These are phyloP conservation scores for Xylaria arbuscula DNA, from an alignment of 2,329 filamentous ascomycete species.

Conservation along the genomic window DNA sequence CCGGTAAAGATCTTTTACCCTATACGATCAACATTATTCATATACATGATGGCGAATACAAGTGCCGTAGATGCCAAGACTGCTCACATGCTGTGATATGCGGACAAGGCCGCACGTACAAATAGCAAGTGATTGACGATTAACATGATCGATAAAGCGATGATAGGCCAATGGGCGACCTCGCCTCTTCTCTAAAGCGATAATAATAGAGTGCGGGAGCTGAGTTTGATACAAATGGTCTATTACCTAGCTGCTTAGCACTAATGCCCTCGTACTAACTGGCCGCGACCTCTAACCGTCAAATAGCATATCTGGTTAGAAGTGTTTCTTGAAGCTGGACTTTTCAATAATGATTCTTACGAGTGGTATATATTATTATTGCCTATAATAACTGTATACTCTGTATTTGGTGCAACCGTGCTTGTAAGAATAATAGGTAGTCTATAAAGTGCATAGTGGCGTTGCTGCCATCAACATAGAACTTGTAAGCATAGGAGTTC, in stretches of 20 bases:
- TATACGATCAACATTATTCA: conserved; percentile 28
- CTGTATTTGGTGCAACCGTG: background rate
- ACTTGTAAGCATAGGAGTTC: background rate
- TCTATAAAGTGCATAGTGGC: background rate
- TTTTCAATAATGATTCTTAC: background rate
- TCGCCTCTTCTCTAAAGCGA: background rate
- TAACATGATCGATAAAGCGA: background rate
- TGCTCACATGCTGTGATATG: conserved; percentile 17
- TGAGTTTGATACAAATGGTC: background rate
- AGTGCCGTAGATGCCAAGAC: conserved; percentile 35
- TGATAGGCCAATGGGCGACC: background rate
- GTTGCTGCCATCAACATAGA: background rate
- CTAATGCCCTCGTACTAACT: background rate
- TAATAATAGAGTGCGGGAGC: background rate
- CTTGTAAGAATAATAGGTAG: background rate
- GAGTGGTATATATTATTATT: background rate
- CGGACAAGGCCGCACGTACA: background rate
- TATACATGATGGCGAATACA: conserved; percentile 29
- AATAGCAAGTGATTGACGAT: background rate
- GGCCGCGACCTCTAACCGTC: background rate
- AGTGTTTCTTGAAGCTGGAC: background rate
- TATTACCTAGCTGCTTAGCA: background rate
- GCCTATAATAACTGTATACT: background rate
- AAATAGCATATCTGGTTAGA: too few species aligned
- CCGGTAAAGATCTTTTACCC: conserved; percentile 40